These are phyloP conservation scores for Aspergillus pseudotamarii DNA, from an alignment of 2,329 filamentous ascomycete genomes.

Conservation along the genomic window DNA sequence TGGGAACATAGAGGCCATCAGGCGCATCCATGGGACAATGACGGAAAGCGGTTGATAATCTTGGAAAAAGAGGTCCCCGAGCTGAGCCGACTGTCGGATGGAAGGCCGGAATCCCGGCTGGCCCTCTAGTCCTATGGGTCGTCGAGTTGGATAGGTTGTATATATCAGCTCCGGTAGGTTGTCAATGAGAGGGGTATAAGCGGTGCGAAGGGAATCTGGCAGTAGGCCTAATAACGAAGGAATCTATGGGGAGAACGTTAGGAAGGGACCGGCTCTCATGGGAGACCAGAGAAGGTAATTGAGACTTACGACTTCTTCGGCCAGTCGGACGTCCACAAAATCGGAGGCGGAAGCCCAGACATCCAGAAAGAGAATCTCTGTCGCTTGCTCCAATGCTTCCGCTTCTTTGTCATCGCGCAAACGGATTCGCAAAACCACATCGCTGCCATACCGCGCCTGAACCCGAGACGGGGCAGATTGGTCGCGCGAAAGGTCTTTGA, in stretches of 20 bases:
- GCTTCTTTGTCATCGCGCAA: slow-evolving; percentile 71
- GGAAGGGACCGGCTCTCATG: background rate
- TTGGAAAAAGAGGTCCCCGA: slow-evolving; percentile 77
- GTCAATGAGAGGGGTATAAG: slow-evolving; percentile 75
- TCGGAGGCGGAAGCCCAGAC: slow-evolving; percentile 83
- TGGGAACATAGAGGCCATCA: slow-evolving; percentile 88
- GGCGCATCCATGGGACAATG: slow-evolving; percentile 86
- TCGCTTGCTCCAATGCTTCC: slow-evolving; percentile 69
- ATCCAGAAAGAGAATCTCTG: slow-evolving; percentile 77
- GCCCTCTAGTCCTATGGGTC: slow-evolving; percentile 32
- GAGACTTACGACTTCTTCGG: slow-evolving; percentile 68
- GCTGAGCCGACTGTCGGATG: slow-evolving; percentile 35
- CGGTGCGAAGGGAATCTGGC: slow-evolving; percentile 70
- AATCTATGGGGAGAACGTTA: slow-evolving; percentile 45
- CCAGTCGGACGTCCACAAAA: slow-evolving; percentile 82
- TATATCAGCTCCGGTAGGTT: slow-evolving; percentile 78
- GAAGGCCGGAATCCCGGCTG: slow-evolving; percentile 33
- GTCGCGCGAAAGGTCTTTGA: slow-evolving; percentile 18
- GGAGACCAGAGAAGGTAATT: background rate
- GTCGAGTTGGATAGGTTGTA: slow-evolving; percentile 67
- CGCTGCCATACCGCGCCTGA: slow-evolving; percentile 66
- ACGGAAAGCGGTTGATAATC: slow-evolving; percentile 89
- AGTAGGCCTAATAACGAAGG: slow-evolving; percentile 77
- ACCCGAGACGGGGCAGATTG: slow-evolving; percentile 40
- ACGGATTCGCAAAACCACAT: slow-evolving; percentile 90